These are phyloP conservation scores for Sphagnum magellanicum DNA, from an alignment of 228 moss, liverwort and hornwort genomes.

Conservation along the genomic window DNA sequence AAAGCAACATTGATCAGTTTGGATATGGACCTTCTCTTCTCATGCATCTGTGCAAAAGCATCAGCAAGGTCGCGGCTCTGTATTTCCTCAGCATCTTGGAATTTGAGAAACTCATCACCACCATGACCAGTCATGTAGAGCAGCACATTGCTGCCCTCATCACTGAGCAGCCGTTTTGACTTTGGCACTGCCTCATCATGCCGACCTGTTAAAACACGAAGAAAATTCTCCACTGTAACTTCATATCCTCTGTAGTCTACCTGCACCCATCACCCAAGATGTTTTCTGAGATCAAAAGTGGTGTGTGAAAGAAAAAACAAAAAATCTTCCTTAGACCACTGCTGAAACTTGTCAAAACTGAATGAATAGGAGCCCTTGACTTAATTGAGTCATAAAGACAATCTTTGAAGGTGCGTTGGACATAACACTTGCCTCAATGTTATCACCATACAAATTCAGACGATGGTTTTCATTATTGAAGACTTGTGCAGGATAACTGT, in stretches of 20 bases:
- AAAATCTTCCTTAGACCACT: too few species aligned
- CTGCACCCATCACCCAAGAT: conserved; percentile 26
- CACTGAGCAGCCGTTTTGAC: conserved; percentile 88
- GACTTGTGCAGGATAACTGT: conserved; percentile 84
- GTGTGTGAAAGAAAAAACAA: too few species aligned
- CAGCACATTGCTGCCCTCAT: conserved; percentile 85
- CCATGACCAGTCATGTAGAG: conserved; percentile 98
- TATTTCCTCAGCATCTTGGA: conserved; percentile 97
- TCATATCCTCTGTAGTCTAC: conserved; percentile 98
- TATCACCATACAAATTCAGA: conserved; percentile 92
- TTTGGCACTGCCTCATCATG: conserved; percentile 93
- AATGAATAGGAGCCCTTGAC: too few species aligned
- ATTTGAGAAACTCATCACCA: conserved; percentile 93
- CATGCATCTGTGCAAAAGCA: conserved; percentile 92
- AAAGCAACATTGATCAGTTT: too few species aligned
- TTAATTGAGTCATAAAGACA: too few species aligned
- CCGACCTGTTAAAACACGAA: conserved; percentile 81
- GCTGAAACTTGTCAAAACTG: too few species aligned
- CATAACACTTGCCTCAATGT: conserved; percentile 63
- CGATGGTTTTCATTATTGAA: conserved; percentile 95
- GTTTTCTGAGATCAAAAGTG: too few species aligned
- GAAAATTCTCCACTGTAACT: conserved; percentile 94
- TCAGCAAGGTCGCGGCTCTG: conserved; percentile 97
- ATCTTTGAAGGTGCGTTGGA: too few species aligned
- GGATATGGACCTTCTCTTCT: conserved; percentile 63